Base-by-base conservation (phyloP, 2,329 filamentous ascomycete genomes). In the Cephalotrichum gorgonifer region DNA sequence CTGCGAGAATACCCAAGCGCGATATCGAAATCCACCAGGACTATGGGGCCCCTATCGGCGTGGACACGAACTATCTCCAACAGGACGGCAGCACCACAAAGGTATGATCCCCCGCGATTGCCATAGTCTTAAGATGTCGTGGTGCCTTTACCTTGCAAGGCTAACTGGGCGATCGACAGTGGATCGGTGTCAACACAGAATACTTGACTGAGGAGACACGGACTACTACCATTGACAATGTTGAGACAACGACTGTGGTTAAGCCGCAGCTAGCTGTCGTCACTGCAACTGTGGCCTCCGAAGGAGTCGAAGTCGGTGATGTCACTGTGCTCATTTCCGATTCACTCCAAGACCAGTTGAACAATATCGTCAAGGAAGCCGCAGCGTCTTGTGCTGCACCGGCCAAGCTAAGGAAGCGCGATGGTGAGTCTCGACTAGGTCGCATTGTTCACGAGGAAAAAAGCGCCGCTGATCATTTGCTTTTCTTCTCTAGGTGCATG, bases 211-310 rank as follows among this genome's bases (percentile, higher is more conserved):
- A 46, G 23, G 44, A 31, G 27, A 46, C 27, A 11, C 27, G 44
- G 11, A 46, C 44, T 15, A 47, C 17, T 15, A 47, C 30, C 44
- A 26, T 47, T 26, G 20, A 47, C 30, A 38, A 47, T 25, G 44
- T 47, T 12, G 44, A 47, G 44, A 47, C 44, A 23, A 38, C 44
- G 30, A 47, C 44, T 47, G 44, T 47, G 9, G 44, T 47, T 17
- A 47, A 38, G 30, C 28, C 44, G 23, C 30, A 47, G 44, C 28
- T 47, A 20, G 44, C 44, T 25, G 44, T 47, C 20, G 44, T 15
- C 30, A 47, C 44, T 22, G 44, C 44, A 38, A 47, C 28, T 14
- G 30, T 23, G 44, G 44, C 26, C 27, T 38, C 44, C 26, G 44
- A 38, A 38, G 44, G 44, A 25, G 30, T 47, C 30, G 30, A 47